Conservation (phyloP, 805 yeast genomes). For the Saccharomycopsis sp. region DNA sequence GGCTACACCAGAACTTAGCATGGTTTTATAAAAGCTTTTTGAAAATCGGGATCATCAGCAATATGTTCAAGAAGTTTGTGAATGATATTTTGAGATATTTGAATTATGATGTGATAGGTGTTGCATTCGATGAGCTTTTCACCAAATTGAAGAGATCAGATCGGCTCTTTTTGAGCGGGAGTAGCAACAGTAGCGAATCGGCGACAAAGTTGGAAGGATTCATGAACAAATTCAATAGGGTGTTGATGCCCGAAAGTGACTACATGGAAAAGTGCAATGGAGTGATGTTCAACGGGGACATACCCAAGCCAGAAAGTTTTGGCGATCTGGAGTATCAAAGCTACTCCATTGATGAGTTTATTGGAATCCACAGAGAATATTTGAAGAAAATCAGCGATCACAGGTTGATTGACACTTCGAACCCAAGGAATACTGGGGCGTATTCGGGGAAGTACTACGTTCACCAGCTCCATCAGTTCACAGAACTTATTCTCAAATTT, state of each 20-base stretch:
- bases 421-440: conserved; percentile 27
- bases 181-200: conserved; percentile 22
- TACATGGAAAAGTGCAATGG: conserved; percentile 21
- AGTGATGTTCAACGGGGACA: conserved; percentile 10
- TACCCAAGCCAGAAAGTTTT: conserved; percentile 4
- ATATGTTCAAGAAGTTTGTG: conserved; percentile 34
- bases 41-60: conserved; percentile 32
- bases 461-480: conserved; percentile 32
- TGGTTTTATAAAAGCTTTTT: conserved; percentile 25
- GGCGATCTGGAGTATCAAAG: conserved; percentile 24
- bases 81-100: conserved; percentile 34
- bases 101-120: conserved; percentile 39
- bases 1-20: conserved; percentile 25
- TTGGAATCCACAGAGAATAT: conserved; percentile 29
- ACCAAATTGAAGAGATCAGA: conserved; percentile 11
- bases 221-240: conserved; percentile 22
- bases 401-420: conserved; percentile 28
- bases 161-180: conserved; percentile 20
- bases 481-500: conserved; percentile 33
- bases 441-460: conserved; percentile 34
- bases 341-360: conserved; percentile 43
- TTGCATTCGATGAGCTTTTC: conserved; percentile 27
- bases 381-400: conserved; percentile 30
- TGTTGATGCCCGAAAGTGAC: conserved; percentile 27
- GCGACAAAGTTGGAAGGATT: conserved; percentile 24